Conservation (phyloP, 176 grass and related monocot genomes). For the Stipa capillata region DNA sequence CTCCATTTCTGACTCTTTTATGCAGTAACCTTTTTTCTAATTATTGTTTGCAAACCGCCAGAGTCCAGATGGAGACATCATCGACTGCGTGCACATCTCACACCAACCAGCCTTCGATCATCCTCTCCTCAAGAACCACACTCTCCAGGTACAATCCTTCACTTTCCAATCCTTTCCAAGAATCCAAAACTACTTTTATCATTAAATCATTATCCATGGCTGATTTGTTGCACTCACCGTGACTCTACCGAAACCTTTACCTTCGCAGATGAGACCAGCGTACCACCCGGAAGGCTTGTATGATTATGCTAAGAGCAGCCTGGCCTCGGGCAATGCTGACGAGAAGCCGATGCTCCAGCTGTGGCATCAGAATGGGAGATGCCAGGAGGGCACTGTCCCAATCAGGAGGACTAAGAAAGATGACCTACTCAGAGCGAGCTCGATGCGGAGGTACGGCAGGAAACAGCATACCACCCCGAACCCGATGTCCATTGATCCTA, state of each 20-base stretch:
- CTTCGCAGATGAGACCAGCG: slow-evolving; percentile 41
- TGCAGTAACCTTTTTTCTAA: background rate
- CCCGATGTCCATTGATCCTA: slow-evolving; percentile 39
- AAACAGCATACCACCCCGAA: slow-evolving; percentile 14
- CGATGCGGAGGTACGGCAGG: slow-evolving; percentile 49
- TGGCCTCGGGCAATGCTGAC: background rate
- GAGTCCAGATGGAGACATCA: slow-evolving; percentile 69
- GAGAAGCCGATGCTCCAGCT: slow-evolving; percentile 40
- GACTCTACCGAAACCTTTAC: background rate
- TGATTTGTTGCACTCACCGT: background rate
- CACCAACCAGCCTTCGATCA: no score
- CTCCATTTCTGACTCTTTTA: background rate
- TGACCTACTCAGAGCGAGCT: slow-evolving; percentile 41
- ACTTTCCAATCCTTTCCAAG: background rate
- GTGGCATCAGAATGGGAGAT: slow-evolving; percentile 66
- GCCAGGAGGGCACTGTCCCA: slow-evolving; percentile 44
- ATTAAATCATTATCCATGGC: background rate
- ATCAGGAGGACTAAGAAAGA: slow-evolving; percentile 57
- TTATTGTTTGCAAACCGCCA: slow-evolving; percentile 15
- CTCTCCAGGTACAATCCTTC: slow-evolving; percentile 31
- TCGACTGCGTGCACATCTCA: slow-evolving; percentile 69
- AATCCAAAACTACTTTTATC: background rate
- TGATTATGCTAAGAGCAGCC: slow-evolving; percentile 33
- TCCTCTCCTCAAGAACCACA: slow-evolving; percentile 69
- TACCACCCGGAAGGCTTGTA: slow-evolving; percentile 60